Conservation (phyloP, 164 flowering plant species). For the Magnolia officinalis region DNA sequence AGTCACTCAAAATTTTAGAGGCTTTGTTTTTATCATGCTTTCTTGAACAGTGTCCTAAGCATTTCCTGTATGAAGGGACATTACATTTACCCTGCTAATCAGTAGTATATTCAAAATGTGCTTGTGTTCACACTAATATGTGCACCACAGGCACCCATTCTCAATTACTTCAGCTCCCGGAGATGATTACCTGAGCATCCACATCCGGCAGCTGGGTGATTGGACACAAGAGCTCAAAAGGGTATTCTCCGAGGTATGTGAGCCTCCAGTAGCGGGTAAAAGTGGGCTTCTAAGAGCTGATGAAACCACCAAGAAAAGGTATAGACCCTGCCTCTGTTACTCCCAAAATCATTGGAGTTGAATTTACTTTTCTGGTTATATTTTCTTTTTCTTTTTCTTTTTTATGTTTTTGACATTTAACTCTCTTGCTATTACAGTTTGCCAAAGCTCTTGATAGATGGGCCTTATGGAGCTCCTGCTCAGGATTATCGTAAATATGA, state of each 20-base stretch:
- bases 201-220: slow-evolving; percentile 90
- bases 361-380: neutral
- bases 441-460: slow-evolving; percentile 88
- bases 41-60: neutral
- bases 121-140: neutral
- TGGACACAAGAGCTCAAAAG: slow-evolving; percentile 95
- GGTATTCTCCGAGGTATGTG: slow-evolving; percentile 84
- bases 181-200: slow-evolving; percentile 88
- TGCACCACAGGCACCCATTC: slow-evolving; percentile 89
- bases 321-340: neutral
- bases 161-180: slow-evolving; percentile 97
- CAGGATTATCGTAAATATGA: slow-evolving; percentile 89
- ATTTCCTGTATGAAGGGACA: neutral
- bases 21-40: neutral
- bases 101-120: neutral
- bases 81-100: neutral
- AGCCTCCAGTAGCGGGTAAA: slow-evolving; percentile 66
- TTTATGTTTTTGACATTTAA: neutral
- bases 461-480: slow-evolving; percentile 98
- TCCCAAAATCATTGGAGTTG: neutral
- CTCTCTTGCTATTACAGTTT: slow-evolving; percentile 40
- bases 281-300: slow-evolving; percentile 95
- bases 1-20: neutral
- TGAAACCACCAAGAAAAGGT: slow-evolving; percentile 78
- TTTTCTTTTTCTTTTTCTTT: neutral